phyloP scores from a whole-genome alignment of 1,284 basidiomycete genomes.

The Ceratobasidium sp. region DNA sequence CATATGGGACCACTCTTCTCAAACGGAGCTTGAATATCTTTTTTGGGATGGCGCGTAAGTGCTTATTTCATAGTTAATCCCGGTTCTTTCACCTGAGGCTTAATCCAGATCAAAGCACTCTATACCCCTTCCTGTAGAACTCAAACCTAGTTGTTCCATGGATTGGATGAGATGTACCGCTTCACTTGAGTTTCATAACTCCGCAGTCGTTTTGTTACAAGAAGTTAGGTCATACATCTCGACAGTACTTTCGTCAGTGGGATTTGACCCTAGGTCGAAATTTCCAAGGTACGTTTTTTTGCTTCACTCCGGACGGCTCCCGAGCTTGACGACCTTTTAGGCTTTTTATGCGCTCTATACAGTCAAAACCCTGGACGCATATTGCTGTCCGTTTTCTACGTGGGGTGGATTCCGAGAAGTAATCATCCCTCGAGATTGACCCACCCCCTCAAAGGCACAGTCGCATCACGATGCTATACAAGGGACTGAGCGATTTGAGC shows the following conservation, averaged over 20 bases:
- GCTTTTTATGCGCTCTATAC: background rate
- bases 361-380: background rate
- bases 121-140: too few species aligned
- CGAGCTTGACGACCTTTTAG: background rate
- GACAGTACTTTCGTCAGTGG: background rate
- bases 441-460: background rate
- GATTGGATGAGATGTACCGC: background rate
- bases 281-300: background rate
- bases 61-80: too few species aligned
- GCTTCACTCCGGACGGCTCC: background rate
- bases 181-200: background rate
- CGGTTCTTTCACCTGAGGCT: too few species aligned
- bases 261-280: background rate
- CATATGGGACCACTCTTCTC: background rate
- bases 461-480: background rate
- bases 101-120: too few species aligned
- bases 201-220: background rate
- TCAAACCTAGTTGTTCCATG: too few species aligned
- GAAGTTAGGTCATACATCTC: background rate
- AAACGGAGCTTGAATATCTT: background rate
- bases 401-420: background rate
- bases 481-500: background rate
- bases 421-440: background rate
- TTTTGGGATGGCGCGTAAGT: conserved; percentile 8
- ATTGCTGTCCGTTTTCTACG: background rate